Conservation (phyloP, 1,284 basidiomycete genomes). For the Malassezia globosa region DNA sequence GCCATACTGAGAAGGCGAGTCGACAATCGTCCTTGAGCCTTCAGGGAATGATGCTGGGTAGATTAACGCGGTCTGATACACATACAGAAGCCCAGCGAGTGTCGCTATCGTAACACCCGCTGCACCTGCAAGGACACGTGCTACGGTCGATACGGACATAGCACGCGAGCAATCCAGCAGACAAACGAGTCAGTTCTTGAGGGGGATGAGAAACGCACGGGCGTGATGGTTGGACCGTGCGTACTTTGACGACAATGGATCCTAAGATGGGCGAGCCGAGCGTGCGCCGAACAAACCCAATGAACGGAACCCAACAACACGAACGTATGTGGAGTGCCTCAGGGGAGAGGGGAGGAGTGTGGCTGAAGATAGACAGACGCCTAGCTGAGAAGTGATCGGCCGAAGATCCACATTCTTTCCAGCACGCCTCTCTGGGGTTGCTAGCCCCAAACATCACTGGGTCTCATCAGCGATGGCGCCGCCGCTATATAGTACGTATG, state of each 20-base stretch:
- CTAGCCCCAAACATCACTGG: too few relatives aligned
- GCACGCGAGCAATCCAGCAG: not conserved
- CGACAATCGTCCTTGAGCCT: constrained; percentile 33
- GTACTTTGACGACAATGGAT: too few relatives aligned
- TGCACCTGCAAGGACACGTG: constrained; percentile 24
- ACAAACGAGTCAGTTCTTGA: too few relatives aligned
- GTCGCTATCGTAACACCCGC: constrained; percentile 30
- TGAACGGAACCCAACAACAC: too few relatives aligned
- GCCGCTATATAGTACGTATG: constrained; percentile 24
- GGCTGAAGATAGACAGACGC: too few relatives aligned
- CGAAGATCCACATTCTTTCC: constrained; percentile 3
- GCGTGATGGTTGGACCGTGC: not conserved
- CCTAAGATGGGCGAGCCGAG: too few relatives aligned
- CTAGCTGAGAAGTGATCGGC: too few relatives aligned
- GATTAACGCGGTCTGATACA: constrained; percentile 41
- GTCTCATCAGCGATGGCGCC: constrained; percentile 29
- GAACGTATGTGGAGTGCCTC: too few relatives aligned
- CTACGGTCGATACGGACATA: constrained; percentile 20
- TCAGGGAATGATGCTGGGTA: constrained; percentile 39
- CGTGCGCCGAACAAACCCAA: too few relatives aligned
- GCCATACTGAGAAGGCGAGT: constrained; percentile 36
- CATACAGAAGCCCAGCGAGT: constrained; percentile 38
- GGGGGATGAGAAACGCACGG: too few relatives aligned
- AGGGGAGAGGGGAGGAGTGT: too few relatives aligned
- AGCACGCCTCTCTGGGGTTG: too few relatives aligned